A percentile compares a stretch with the other conserved stretches of the same genome.
These are phyloP conservation scores for Saturnispora kantuleensis DNA, from an alignment of 805 yeast genomes.

Conservation along the genomic window DNA sequence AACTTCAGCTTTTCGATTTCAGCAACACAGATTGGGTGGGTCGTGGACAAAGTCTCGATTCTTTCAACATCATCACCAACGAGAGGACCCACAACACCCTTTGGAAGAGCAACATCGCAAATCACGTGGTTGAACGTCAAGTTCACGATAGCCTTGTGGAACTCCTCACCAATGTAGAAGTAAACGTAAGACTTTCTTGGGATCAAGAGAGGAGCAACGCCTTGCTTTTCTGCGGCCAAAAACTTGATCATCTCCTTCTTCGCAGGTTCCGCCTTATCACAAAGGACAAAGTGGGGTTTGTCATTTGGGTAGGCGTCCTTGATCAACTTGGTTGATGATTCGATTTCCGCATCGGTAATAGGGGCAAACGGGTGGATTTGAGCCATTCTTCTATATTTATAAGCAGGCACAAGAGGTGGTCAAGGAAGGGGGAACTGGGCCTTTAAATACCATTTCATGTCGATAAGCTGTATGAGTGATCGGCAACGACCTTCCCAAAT, in stretches of 20 bases:
- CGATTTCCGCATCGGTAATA: slow-evolving; percentile 45
- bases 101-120: slow-evolving; percentile 44
- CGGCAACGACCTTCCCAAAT: slow-evolving; percentile 4
- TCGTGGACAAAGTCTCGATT: slow-evolving; percentile 40
- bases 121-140: slow-evolving; percentile 52
- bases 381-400: slow-evolving; percentile 7
- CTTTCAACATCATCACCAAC: slow-evolving; percentile 53
- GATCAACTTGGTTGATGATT: slow-evolving; percentile 47
- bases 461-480: not conserved
- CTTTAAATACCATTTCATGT: not conserved
- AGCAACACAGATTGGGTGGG: slow-evolving; percentile 49
- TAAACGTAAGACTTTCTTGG: slow-evolving; percentile 61
- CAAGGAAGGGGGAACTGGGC: not conserved
- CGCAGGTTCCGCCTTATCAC: slow-evolving; percentile 71
- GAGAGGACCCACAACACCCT: slow-evolving; percentile 62
- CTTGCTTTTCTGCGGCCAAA: slow-evolving; percentile 56
- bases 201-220: slow-evolving; percentile 43
- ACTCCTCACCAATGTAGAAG: slow-evolving; percentile 45
- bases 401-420: not conserved
- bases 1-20: slow-evolving; percentile 60
- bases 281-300: slow-evolving; percentile 52
- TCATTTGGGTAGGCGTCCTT: slow-evolving; percentile 48
- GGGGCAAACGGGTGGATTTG: slow-evolving; percentile 26
- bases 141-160: slow-evolving; percentile 66
- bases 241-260: slow-evolving; percentile 59